phyloP scores from a whole-genome alignment of 2,329 filamentous ascomycete genomes.

The Neonectria faginata region DNA sequence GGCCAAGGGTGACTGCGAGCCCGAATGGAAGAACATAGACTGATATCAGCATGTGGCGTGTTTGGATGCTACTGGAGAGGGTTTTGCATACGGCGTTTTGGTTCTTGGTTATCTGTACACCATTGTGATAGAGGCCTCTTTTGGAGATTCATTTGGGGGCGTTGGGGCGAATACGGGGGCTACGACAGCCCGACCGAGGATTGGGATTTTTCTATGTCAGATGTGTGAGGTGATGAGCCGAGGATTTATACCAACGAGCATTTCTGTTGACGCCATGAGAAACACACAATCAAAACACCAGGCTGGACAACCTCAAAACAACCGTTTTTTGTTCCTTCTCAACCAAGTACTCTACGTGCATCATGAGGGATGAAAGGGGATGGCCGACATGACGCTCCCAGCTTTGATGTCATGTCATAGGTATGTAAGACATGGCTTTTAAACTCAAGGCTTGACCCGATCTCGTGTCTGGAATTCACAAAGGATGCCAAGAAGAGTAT shows the following conservation, averaged over 20 bases:
- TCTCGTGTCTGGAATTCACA: not conserved
- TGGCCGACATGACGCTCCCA: too few species aligned
- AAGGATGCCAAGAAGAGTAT: not conserved
- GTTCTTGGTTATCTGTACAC: slow-evolving; percentile 23
- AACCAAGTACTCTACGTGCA: not conserved
- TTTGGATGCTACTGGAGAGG: slow-evolving; percentile 15
- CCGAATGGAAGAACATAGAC: slow-evolving; percentile 55
- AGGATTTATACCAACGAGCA: slow-evolving; percentile 3
- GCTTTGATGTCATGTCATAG: not conserved
- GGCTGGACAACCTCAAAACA: too few species aligned
- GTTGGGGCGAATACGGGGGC: slow-evolving; percentile 5
- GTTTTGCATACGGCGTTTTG: slow-evolving; percentile 26
- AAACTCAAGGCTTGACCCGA: not conserved
- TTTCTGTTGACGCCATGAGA: not conserved
- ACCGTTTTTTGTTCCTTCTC: too few species aligned
- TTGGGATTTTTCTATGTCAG: slow-evolving; percentile 13
- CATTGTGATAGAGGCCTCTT: slow-evolving; percentile 35
- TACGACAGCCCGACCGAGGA: slow-evolving; percentile 2
- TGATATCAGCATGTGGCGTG: slow-evolving; percentile 21
- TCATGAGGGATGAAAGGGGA: too few species aligned
- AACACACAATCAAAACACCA: not conserved
- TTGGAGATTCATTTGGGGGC: slow-evolving; percentile 22
- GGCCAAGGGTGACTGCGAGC: slow-evolving; percentile 57
- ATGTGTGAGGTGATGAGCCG: not conserved
- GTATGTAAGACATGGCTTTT: not conserved